Conservation (phyloP, 169 alveolate species). For the Amoebophrya sp. region DNA sequence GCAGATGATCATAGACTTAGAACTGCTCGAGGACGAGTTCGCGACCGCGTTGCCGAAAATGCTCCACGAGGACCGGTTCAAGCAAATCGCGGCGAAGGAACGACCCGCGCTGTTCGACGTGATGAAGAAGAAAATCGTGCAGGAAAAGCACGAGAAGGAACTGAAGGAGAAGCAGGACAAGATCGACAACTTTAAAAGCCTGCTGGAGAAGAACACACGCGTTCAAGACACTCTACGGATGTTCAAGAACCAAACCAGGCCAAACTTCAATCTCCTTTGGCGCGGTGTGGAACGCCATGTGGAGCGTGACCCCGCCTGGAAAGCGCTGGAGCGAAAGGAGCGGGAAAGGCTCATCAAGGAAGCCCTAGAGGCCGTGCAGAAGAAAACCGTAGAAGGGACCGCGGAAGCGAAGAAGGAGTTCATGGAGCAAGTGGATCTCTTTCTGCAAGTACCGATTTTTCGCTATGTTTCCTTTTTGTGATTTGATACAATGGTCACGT, state of each 20-base stretch:
- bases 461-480: no score
- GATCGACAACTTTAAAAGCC: not conserved
- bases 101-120: not conserved
- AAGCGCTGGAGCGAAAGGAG: not conserved
- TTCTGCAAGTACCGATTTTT: no score
- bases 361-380: not conserved
- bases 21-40: not conserved
- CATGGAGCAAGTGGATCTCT: not conserved
- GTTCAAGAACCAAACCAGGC: not conserved
- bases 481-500: no score
- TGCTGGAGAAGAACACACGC: not conserved
- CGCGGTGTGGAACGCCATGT: slow-evolving; percentile 2
- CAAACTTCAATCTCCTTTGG: not conserved
- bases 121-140: not conserved
- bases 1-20: not conserved
- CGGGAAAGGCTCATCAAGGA: not conserved
- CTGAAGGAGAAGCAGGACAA: not conserved
- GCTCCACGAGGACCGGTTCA: not conserved
- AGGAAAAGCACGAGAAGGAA: not conserved
- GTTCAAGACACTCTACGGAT: not conserved
- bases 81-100: not conserved
- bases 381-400: not conserved
- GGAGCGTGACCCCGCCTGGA: slow-evolving; percentile 3
- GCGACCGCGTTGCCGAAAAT: not conserved
- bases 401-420: not conserved